Conservation (phyloP, 2,329 filamentous ascomycete genomes). For the Colletotrichum melonis region DNA sequence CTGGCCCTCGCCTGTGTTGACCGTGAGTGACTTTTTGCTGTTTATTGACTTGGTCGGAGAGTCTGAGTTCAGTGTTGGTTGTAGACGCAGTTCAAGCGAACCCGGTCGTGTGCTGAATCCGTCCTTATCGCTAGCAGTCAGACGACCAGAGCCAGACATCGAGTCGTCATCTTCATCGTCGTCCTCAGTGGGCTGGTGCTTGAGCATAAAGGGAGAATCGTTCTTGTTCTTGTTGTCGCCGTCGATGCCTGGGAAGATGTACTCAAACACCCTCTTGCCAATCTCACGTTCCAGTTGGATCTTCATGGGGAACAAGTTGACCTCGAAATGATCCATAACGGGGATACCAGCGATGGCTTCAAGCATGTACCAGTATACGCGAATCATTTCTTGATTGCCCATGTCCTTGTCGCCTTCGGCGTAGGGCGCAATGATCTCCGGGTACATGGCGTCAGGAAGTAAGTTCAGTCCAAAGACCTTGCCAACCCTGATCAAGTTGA, state of each 20-base stretch:
- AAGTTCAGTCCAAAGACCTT: constrained; percentile 91
- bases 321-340: constrained; percentile 96
- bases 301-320: constrained; percentile 91
- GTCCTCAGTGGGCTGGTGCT: constrained; percentile 59
- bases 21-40: constrained; percentile 59
- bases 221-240: constrained; percentile 62
- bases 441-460: constrained; percentile 90
- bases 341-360: constrained; percentile 98
- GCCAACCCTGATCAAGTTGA: constrained; percentile 90
- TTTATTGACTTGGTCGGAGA: constrained; percentile 45
- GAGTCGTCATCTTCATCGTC: constrained; percentile 60
- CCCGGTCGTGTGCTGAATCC: constrained; percentile 71
- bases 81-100: constrained; percentile 83
- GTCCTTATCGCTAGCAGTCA: constrained; percentile 57
- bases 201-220: constrained; percentile 70
- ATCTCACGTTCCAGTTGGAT: constrained; percentile 94
- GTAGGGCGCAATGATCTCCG: constrained; percentile 94
- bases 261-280: constrained; percentile 93
- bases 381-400: constrained; percentile 84
- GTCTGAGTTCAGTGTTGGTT: constrained; percentile 80
- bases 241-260: constrained; percentile 91
- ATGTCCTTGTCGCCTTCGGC: constrained; percentile 73
- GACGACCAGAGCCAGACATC: constrained; percentile 51
- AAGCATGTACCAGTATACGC: constrained; percentile 97
- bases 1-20: constrained; percentile 57